A percentile compares a stretch with the other conserved stretches of the same genome.
Evolutionary conservation across 257 asterid species (phyloP).

Genomic region (Solanum stenotomum): DNA sequence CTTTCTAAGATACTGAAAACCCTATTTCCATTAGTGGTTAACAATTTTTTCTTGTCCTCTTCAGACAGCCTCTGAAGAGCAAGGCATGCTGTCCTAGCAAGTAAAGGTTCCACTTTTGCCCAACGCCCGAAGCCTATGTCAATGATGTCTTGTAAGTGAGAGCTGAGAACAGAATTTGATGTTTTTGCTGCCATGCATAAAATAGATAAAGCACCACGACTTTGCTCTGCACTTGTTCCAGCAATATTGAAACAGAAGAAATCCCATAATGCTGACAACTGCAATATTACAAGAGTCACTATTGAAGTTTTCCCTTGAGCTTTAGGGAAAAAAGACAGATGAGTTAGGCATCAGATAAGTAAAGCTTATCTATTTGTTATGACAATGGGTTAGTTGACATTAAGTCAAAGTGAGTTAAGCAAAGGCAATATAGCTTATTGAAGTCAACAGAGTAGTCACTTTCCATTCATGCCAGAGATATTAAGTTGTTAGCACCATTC

Average conservation of each 20-base stretch:
- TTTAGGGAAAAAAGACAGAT: background rate
- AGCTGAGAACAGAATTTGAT: slow-evolving; percentile 62
- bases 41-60: slow-evolving; percentile 73
- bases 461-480: background rate
- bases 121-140: slow-evolving; percentile 98
- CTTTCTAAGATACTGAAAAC: slow-evolving; percentile 66
- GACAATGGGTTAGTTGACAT: background rate
- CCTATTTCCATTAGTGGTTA: slow-evolving; percentile 60
- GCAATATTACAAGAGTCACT: slow-evolving; percentile 17
- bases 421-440: background rate
- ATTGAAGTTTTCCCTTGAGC: background rate
- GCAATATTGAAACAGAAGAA: slow-evolving; percentile 84
- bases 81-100: slow-evolving; percentile 87
- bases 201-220: slow-evolving; percentile 92
- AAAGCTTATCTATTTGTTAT: background rate
- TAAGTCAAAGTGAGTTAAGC: background rate
- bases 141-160: slow-evolving; percentile 85
- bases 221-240: slow-evolving; percentile 90
- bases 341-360: background rate
- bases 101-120: slow-evolving; percentile 92
- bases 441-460: background rate
- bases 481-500: background rate
- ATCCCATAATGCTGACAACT: slow-evolving; percentile 97
- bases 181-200: slow-evolving; percentile 92
- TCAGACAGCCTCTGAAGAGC: slow-evolving; percentile 82